Evolutionary conservation across 2,329 filamentous ascomycete species (phyloP), one percentile per base, ranked within the genome.

Genomic region (Venturia effusa): DNA sequence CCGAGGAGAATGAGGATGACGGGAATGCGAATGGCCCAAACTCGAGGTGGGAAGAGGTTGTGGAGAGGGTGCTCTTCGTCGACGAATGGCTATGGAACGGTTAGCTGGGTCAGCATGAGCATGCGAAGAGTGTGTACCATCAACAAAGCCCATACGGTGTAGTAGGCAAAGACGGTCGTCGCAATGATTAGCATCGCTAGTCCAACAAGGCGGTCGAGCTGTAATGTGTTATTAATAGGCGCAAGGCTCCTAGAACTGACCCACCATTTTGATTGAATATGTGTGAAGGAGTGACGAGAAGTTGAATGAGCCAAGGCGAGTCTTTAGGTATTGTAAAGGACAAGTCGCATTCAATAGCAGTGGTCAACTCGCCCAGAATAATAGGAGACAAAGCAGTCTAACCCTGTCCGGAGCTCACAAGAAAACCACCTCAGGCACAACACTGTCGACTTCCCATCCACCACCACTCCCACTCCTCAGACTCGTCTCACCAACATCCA

Each of bases 1-100:
- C 88, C 92, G 69, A 99, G 83, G 59, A 99, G 86, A 67, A 97
- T 88, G 69, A 99, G 87, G 75, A 99, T 96, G 71, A 99, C 93
- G 70, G 94, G 94, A 73, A 99, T 94, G 76, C 94, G 92, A 75
- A 99, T 96, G 66, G 94, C 94, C 94, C 94, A 99, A 75, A 96
- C 92, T 75, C 94, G 92, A 59, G 93, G 93, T 67, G 91, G 94
- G 81, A 99, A 99, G 80, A 97, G 83, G 75, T 88, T 88, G 75
- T 99, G 94, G 65, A 97, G 88, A 64, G 91, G 88, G 77, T 99
- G 94, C 75, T 91, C 90, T 65, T 89, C 85, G 77, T 99, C 94
- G 77, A 99, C 94, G 77, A 99, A 99, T 74, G 94, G 94, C 94
- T 99, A 64, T 10, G 37, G 19, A 4, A 7, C 19, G 48, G 39